Evolutionary conservation across 768 basidiomycete species (phyloP).

Genomic region (Rhodotorula kratochvilovae): DNA sequence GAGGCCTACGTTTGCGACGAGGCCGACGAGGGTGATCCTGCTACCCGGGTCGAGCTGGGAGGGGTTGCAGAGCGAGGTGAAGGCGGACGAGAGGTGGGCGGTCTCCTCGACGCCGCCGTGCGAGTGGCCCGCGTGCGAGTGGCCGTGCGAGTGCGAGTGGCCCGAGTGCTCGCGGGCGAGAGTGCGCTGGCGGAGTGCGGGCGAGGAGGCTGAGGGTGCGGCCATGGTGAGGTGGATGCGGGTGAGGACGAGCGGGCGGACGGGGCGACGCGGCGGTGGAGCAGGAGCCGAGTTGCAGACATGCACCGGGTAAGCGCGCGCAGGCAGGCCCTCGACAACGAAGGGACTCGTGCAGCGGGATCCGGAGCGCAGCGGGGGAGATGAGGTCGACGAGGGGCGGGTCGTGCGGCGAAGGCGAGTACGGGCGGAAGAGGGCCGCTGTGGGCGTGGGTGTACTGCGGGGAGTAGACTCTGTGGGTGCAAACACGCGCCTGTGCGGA

Average conservation of each 20-base stretch:
- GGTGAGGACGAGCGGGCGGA: neutral
- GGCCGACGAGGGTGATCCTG: conserved; percentile 75
- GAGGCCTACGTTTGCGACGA: conserved; percentile 73
- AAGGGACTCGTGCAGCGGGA: too few species aligned
- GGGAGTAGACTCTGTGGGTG: too few species aligned
- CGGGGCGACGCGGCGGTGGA: neutral
- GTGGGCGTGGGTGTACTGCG: too few species aligned
- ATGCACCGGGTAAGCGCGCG: too few species aligned
- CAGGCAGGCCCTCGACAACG: too few species aligned
- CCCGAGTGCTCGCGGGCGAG: conserved; percentile 2
- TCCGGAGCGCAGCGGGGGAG: too few species aligned
- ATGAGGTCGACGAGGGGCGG: too few species aligned
- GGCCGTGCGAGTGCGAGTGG: conserved; percentile 30
- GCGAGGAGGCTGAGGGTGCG: neutral
- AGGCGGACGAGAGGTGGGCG: conserved; percentile 63
- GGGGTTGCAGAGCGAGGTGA: conserved; percentile 52
- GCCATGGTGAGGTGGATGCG: neutral
- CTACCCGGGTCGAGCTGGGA: conserved; percentile 56
- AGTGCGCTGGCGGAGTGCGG: conserved; percentile 8
- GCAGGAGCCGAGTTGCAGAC: neutral
- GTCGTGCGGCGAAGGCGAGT: too few species aligned
- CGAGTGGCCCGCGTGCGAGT: conserved; percentile 53
- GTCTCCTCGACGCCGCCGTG: conserved; percentile 58
- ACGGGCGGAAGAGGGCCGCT: too few species aligned
- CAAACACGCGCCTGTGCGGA: too few species aligned